Evolutionary conservation across 2,329 filamentous ascomycete genomes (phyloP), one percentile per base, ranked within the genome.

Genomic region (Sporothrix inflata): DNA sequence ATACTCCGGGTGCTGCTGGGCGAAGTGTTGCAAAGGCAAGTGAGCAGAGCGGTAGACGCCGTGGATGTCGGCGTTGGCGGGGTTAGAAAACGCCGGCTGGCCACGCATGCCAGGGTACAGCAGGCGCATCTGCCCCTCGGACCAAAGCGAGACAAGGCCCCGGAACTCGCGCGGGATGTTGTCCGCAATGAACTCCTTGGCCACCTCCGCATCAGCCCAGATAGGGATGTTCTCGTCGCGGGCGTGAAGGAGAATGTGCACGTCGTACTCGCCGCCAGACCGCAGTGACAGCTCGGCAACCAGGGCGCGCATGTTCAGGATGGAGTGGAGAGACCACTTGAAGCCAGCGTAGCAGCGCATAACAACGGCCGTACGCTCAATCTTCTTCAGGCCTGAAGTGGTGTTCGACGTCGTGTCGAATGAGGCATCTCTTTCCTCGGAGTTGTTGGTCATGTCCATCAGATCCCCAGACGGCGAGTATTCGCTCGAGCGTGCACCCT

Each of bases 201-300:
- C 93, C 0, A 90, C 91, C 42, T 87, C 85, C 21, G 92, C 88
- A 77, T 96, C 93, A 0, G 92, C 89, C 92, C 92, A 97, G 76
- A 97, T 93, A 60, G 91, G 92, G 55, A 90, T 83, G 77, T 92
- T 89, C 76, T 92, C 87, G 79, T 97, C 91, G 77, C 93, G 93
- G 75, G 97, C 92, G 76, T 97, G 93, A 51, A 97, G 87, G 47
- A 97, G 84, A 78, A 97, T 94, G 80, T 96, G 93, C 3, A 97
- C 86, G 4, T 88, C 87, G 77, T 96, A 97, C 79, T 97, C 93
- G 63, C 91, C 92, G 42, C 93, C 93, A 0, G 92, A 94, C 71
- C 89, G 85, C 66, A 97, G 83, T 8, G 90, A 89, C 11, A 97
- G 84, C 81, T 97, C 94, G 4, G 91, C 89, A 55, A 97, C 89